phyloP scores from a whole-genome alignment of 1,139 yeast genomes.

The Suhomyces taliae region DNA sequence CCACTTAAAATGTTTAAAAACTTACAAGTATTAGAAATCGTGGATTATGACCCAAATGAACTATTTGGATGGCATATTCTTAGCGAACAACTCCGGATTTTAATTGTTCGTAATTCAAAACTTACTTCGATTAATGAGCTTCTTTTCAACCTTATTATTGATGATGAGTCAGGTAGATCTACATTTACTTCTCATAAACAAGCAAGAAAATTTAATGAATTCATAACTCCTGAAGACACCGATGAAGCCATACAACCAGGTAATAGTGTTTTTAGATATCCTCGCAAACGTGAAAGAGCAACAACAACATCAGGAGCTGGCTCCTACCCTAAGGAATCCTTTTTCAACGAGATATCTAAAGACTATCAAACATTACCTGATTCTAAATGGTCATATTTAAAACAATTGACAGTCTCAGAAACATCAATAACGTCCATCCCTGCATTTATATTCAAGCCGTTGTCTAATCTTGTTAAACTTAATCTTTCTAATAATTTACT shows the following conservation, averaged over 20 bases:
- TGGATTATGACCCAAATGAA: slow-evolving; percentile 63
- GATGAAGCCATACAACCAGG: slow-evolving; percentile 10
- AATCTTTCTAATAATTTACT: slow-evolving; percentile 58
- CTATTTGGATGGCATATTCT: slow-evolving; percentile 64
- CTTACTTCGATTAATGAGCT: slow-evolving; percentile 53
- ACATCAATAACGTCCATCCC: slow-evolving; percentile 51
- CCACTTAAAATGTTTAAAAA: slow-evolving; percentile 62
- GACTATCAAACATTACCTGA: slow-evolving; percentile 34
- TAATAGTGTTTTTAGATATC: slow-evolving; percentile 26
- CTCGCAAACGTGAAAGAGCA: slow-evolving; percentile 27
- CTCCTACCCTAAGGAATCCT: slow-evolving; percentile 26
- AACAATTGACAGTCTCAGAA: slow-evolving; percentile 58
- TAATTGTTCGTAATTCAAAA: slow-evolving; percentile 53
- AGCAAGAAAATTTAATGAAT: slow-evolving; percentile 15
- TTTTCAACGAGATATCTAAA: slow-evolving; percentile 15
- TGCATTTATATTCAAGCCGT: slow-evolving; percentile 47
- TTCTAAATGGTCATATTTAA: slow-evolving; percentile 53
- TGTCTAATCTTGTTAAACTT: slow-evolving; percentile 52
- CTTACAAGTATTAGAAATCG: slow-evolving; percentile 58
- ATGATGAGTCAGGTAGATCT: slow-evolving; percentile 53
- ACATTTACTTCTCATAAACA: slow-evolving; percentile 33
- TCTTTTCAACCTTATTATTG: slow-evolving; percentile 50
- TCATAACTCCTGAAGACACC: slow-evolving; percentile 8
- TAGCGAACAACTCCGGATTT: slow-evolving; percentile 55
- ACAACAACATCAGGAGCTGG: slow-evolving; percentile 28